These are phyloP conservation scores for Penicillium thymicola DNA, from an alignment of 2,329 filamentous ascomycete genomes.

Conservation along the genomic window DNA sequence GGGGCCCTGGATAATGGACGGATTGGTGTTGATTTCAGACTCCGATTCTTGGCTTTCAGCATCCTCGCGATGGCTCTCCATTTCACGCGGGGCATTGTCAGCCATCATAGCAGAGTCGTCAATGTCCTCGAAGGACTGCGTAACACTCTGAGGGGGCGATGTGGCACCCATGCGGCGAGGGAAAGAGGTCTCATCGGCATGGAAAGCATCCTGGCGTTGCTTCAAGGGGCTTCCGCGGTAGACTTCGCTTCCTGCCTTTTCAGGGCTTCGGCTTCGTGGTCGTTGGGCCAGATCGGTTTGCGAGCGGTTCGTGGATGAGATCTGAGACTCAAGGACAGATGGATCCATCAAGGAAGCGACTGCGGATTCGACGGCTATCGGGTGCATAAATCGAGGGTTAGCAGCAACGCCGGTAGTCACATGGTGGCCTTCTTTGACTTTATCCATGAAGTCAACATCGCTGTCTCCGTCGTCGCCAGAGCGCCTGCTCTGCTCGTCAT, in stretches of 20 bases:
- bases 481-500: constrained; percentile 54
- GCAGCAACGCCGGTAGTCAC: constrained; percentile 67
- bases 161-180: constrained; percentile 41
- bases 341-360: constrained; percentile 88
- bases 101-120: constrained; percentile 57
- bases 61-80: constrained; percentile 71
- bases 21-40: constrained; percentile 73
- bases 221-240: constrained; percentile 47
- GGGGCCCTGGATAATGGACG: constrained; percentile 75
- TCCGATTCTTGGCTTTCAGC: constrained; percentile 59
- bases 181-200: constrained; percentile 38
- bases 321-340: constrained; percentile 64
- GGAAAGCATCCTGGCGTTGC: constrained; percentile 38
- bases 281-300: constrained; percentile 42
- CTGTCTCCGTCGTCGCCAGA: constrained; percentile 53
- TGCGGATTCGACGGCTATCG: constrained; percentile 75
- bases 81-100: constrained; percentile 63
- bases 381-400: constrained; percentile 74
- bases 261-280: constrained; percentile 30
- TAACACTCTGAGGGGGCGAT: constrained; percentile 56
- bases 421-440: constrained; percentile 63
- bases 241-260: constrained; percentile 23
- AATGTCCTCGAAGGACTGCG: constrained; percentile 45
- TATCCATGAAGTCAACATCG: constrained; percentile 56
- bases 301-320: constrained; percentile 48